Conservation (phyloP, 2,329 filamentous ascomycete genomes). For the Penicillium janthinellum region DNA sequence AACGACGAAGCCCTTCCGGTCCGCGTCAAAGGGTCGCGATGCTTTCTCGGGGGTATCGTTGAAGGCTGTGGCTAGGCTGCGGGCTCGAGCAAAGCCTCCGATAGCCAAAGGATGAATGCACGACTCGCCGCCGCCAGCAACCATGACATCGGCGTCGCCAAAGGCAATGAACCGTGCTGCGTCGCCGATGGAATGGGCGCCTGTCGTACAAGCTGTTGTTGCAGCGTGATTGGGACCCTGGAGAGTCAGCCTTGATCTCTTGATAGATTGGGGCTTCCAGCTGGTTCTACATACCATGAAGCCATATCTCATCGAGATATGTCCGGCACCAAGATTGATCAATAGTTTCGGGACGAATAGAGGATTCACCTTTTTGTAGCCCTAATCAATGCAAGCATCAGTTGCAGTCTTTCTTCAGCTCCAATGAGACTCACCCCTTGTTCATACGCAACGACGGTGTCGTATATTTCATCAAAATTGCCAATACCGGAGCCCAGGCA, state of each 20-base stretch:
- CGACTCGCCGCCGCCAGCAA: conserved; percentile 92
- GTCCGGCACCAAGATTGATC: conserved; percentile 92
- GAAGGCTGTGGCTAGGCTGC: conserved; percentile 79
- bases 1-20: conserved; percentile 84
- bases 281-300: conserved; percentile 58
- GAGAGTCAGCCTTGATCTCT: neutral
- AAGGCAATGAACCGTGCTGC: conserved; percentile 89
- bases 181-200: conserved; percentile 91
- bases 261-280: neutral
- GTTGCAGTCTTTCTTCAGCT: neutral
- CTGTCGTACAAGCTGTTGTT: conserved; percentile 94
- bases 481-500: conserved; percentile 95
- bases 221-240: conserved; percentile 88
- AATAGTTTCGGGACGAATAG: conserved; percentile 90
- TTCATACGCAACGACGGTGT: conserved; percentile 75
- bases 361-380: conserved; percentile 90
- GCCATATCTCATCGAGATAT: conserved; percentile 89
- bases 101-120: conserved; percentile 94
- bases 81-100: conserved; percentile 84
- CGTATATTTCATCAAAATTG: conserved; percentile 86
- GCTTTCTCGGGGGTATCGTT: conserved; percentile 71
- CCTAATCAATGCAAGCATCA: conserved; percentile 54
- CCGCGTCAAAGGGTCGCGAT: conserved; percentile 83
- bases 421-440: conserved; percentile 59
- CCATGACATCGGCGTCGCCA: conserved; percentile 91